Evolutionary conservation across 2,329 filamentous ascomycete genomes (phyloP), one percentile per base, ranked within the genome.

Genomic region (Hymenoscyphus scutula): DNA sequence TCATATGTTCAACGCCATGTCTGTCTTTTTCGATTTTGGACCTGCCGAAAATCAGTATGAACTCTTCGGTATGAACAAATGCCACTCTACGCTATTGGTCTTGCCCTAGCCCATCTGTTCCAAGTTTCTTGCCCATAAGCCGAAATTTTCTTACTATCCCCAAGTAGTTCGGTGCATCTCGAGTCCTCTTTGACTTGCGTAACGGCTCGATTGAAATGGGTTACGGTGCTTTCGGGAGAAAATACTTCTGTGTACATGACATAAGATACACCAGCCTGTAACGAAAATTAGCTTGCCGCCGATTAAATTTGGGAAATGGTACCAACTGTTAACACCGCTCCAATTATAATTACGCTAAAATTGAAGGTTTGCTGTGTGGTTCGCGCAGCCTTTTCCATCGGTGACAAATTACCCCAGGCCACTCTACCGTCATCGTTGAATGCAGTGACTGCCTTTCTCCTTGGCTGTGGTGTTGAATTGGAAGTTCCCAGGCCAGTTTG

Each of bases 361-460:
- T 98, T 97, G 79, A 96, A 89, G 17, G 89, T 90, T 76, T 97
- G 94, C 76, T 97, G 93, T 0, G 91, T 94, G 8, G 92, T 90
- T 45, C 94, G 85, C 27, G 89, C 89, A 2, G 88, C 87, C 76
- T 97, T 97, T 75, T 97, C 94, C 56, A 79, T 79, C 0, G 78
- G 79, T 0, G 88, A 92, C 2, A 98, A 83, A 60, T 95, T 82
- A 2, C 80, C 82, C 94, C 94, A 98, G 3, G 87, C 85, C 1
- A 97, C 87, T 66, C 84, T 82, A 7, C 94, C 94, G 72, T 92
- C 89, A 70, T 97, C 94, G 70, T 92, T 95, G 71, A 93, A 88
- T 0, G 94, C 84, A 0, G 92, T 97, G 29, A 97, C 87, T 45
- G 87, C 82, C 71, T 84, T 87, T 60, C 91, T 83, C 66, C 82